Evolutionary conservation across 768 basidiomycete species (phyloP), one percentile per base, ranked within the genome.

Genomic region (Leucocoprinus sp.): DNA sequence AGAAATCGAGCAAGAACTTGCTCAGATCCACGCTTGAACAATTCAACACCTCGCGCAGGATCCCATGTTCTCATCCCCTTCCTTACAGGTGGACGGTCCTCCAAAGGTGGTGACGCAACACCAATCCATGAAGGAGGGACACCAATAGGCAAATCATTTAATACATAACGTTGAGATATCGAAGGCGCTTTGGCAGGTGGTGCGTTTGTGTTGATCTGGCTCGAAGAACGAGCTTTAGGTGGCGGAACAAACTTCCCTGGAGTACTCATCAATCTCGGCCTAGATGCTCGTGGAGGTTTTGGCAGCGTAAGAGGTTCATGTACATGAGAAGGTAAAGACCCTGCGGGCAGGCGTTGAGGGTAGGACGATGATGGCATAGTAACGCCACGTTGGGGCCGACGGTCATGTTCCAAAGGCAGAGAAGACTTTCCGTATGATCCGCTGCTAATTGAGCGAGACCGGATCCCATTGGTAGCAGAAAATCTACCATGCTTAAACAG

Each of bases 21-120:
- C 60, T 93, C 90, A 2, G 89, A 91, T 11, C 84, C 84, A 42
- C 77, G 78, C 61, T 91, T 93, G 65, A 93, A 91, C 31, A 85
- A 55, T 49, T 93, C 91, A 2, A 93, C 80, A 35, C 82, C 84
- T 17, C 90, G 80, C 8, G 81, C 80, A 14, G 91, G 91, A 58
- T 93, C 90, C 80, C 85, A 95, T 4, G 85, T 82, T 17, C 89
- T 74, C 2, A 72, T 75, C 17, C 72, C 70, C 54, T 74, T 77
- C 39, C 66, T 62, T 28, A 59, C 41, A 2, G 70, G 61, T 11
- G 66, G 56, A 18, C 62, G 60, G 6, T 60, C 63, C 35, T 75
- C 75, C 19, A n/a, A n/a, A n/a, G 65, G 58, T 8, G 77, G 73
- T 12, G 76, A 78, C 11, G 72, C 35, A 1, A 80, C 74, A 1